Evolutionary conservation across 345 rosid species (phyloP), one percentile per base, ranked within the genome.

Genomic region (Populus davidiana): DNA sequence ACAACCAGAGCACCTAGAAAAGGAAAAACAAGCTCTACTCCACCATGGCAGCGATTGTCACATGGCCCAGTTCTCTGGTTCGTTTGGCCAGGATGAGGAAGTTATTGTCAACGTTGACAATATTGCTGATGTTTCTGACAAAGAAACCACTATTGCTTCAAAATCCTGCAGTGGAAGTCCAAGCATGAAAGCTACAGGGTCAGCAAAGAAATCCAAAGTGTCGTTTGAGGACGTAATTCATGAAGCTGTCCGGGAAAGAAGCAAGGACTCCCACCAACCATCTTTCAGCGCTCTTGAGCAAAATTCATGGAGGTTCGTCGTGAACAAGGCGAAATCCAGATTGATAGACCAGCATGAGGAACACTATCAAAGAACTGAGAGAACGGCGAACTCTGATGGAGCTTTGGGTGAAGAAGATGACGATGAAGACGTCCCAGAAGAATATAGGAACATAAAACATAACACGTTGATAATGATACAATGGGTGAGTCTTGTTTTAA

Each of bases 281-380:
- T 80, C 74, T 4, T 31, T 5, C 14, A 61, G 21, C 70, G 75
- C 41, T 36, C 49, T 76, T 16, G 62, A 72, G 12, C 50, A 66
- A 44, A 84, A 81, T 67, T 70, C 81, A n/a, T 85, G 90, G 87
- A 74, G 71, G 66, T 71, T 39, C 43, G 72, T 83, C 52, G 33
- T 84, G 73, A 80, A 75, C 56, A 85, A 69, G 73, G 81, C 83
- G 6, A 88, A 84, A 71, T 88, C 91, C 29, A 77, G 89, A 81
- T 67, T 88, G 74, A 61, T 82, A 39, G 91, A 88, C 80, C 89
- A 82, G 20, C 83, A 82, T 0, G 84, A 82, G 74, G 82, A 70
- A 23, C 73, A 17, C 61, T 80, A 73, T 61, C 69, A 67, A 35
- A 74, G 70, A 64, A 36, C 33, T 25, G 36, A 65, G 23, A 74